phyloP scores from a whole-genome alignment of 2,329 filamentous ascomycete species.

The Plectosphaerella sp. region DNA sequence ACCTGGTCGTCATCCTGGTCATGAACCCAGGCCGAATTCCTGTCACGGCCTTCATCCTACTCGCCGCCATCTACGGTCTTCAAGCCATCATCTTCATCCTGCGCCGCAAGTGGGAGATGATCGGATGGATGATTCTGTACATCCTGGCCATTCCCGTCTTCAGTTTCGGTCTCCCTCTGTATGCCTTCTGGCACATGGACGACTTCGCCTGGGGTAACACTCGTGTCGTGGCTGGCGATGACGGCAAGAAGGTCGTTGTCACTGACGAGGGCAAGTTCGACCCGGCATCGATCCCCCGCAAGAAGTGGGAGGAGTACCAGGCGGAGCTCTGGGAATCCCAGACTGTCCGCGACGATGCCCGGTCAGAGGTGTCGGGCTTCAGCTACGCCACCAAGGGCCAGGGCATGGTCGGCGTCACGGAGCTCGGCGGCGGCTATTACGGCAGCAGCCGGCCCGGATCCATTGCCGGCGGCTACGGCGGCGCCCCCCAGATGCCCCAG shows the following conservation, averaged over 20 bases:
- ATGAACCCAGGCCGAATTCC: constrained; percentile 64
- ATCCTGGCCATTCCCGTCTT: constrained; percentile 88
- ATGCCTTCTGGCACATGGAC: constrained; percentile 99
- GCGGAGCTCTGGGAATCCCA: constrained; percentile 96
- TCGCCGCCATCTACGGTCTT: constrained; percentile 94
- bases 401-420: constrained; percentile 45
- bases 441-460: constrained; percentile 56
- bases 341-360: constrained; percentile 73
- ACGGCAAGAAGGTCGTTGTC: constrained; percentile 86
- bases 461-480: constrained; percentile 28
- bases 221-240: constrained; percentile 91
- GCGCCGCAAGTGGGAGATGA: constrained; percentile 98
- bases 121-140: constrained; percentile 98
- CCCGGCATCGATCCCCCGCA: constrained; percentile 84
- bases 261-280: constrained; percentile 98
- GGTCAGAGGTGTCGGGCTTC: constrained; percentile 86
- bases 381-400: constrained; percentile 87
- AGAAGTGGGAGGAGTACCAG: constrained; percentile 99
- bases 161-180: constrained; percentile 82
- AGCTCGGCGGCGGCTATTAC: constrained; percentile 53
- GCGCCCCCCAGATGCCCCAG: constrained; percentile 44
- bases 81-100: constrained; percentile 97
- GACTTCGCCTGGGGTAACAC: constrained; percentile 99
- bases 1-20: constrained; percentile 74
- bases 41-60: constrained; percentile 80